These are phyloP conservation scores for Trametes pubescens DNA, from an alignment of 1,284 basidiomycete genomes.

Conservation along the genomic window DNA sequence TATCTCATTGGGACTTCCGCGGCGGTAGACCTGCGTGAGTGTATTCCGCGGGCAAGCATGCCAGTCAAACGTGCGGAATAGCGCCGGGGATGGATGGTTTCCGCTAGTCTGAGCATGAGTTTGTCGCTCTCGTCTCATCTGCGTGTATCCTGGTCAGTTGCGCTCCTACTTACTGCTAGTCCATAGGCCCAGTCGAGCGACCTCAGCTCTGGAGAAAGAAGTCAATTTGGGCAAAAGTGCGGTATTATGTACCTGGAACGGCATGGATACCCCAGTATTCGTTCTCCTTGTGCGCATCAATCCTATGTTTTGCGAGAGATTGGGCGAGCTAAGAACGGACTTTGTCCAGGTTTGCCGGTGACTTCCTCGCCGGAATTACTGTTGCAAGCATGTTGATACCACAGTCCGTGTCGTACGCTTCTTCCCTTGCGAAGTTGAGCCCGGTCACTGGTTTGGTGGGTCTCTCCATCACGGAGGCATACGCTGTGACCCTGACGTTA, in stretches of 20 bases:
- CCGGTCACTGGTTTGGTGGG: slow-evolving; percentile 87
- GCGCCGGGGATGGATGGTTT: too few species aligned
- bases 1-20: too few species aligned
- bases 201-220: slow-evolving; percentile 27
- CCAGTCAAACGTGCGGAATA: too few species aligned
- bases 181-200: slow-evolving; percentile 3
- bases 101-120: too few species aligned
- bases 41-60: too few species aligned
- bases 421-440: slow-evolving; percentile 82
- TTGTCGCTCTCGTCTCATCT: too few species aligned
- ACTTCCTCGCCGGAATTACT: slow-evolving; percentile 85
- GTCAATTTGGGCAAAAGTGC: slow-evolving; percentile 45
- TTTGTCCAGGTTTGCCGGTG: slow-evolving; percentile 73
- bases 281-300: slow-evolving; percentile 65
- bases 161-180: not conserved
- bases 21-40: too few species aligned
- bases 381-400: slow-evolving; percentile 92
- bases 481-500: too few species aligned
- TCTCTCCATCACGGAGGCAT: slow-evolving; percentile 6
- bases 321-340: not conserved
- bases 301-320: not conserved
- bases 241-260: slow-evolving; percentile 76
- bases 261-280: slow-evolving; percentile 89
- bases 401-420: slow-evolving; percentile 92
- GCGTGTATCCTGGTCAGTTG: too few species aligned